phyloP scores from a whole-genome alignment of 148 eudicot genomes.

The Mesembryanthemum crystallinum region DNA sequence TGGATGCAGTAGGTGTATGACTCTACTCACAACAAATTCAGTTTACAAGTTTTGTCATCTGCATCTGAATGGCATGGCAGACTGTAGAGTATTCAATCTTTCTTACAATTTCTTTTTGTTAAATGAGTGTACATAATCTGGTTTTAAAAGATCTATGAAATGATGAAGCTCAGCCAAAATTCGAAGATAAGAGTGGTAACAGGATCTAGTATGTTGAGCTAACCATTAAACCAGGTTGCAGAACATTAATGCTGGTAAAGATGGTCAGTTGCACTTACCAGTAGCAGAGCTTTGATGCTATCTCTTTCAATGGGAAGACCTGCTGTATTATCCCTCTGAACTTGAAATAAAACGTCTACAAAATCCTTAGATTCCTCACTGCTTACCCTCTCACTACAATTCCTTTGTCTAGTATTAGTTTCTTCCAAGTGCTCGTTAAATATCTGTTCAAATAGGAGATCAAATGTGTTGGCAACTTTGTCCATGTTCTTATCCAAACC shows the following conservation, averaged over 20 bases:
- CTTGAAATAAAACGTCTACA: conserved; percentile 42
- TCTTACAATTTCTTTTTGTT: too few species aligned
- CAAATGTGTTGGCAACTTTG: conserved; percentile 26
- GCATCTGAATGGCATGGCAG: too few species aligned
- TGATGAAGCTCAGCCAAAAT: too few species aligned
- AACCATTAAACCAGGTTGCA: background rate
- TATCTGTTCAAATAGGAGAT: conserved; percentile 30
- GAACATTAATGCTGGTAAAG: background rate
- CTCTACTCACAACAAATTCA: too few species aligned
- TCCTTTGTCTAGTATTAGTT: background rate
- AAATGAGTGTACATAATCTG: too few species aligned
- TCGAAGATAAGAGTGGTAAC: too few species aligned
- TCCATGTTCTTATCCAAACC: conserved; percentile 31
- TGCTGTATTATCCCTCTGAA: conserved; percentile 29
- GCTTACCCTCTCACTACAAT: background rate
- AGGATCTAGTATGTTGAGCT: too few species aligned
- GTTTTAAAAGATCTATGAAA: too few species aligned
- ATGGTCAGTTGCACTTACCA: conserved; percentile 21
- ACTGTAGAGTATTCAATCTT: too few species aligned
- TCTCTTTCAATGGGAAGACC: conserved; percentile 40
- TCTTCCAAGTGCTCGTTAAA: conserved; percentile 27
- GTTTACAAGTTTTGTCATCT: too few species aligned
- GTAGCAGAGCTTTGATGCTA: conserved; percentile 31
- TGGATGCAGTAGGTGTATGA: too few species aligned
- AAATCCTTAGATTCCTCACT: conserved; percentile 31